Evolutionary conservation across 805 yeast genomes (phyloP).

Genomic region (Candida nonsorbophila): DNA sequence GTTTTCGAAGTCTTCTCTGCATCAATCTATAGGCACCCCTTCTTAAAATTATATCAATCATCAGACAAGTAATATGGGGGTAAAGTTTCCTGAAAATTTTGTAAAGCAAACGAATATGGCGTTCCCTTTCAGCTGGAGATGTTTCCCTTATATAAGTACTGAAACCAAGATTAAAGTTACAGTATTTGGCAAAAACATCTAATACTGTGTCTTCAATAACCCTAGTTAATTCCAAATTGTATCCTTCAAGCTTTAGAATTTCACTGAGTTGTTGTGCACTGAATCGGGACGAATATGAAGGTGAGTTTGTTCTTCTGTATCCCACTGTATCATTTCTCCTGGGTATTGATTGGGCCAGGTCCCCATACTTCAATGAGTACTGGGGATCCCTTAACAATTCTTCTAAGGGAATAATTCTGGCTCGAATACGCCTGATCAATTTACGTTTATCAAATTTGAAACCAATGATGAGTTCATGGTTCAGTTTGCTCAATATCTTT

Average conservation of each 20-base stretch:
- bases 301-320: too few relatives aligned
- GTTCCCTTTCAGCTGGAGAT: constrained; percentile 1
- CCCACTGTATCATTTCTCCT: too few relatives aligned
- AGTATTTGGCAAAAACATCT: constrained; percentile 3
- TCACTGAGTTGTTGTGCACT: too few relatives aligned
- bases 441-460: too few relatives aligned
- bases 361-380: too few relatives aligned
- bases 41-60: constrained; percentile 3
- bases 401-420: too few relatives aligned
- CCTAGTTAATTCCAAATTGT: constrained; percentile 4
- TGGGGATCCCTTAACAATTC: too few relatives aligned
- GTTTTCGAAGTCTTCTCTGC: constrained; percentile 1
- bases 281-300: too few relatives aligned
- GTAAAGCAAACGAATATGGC: constrained; percentile 3
- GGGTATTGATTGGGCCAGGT: too few relatives aligned
- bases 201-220: constrained; percentile 4
- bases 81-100: constrained; percentile 4
- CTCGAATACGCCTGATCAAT: too few relatives aligned
- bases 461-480: too few relatives aligned
- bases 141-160: constrained; percentile 5
- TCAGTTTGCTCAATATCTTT: too few relatives aligned
- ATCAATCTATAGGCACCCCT: constrained; percentile 4
- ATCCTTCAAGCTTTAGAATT: constrained; percentile 4
- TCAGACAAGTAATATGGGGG: constrained; percentile 3
- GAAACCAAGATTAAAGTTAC: constrained; percentile 5